Evolutionary conservation across 331 rosid genomes (phyloP).

Genomic region (Arachis monticola): DNA sequence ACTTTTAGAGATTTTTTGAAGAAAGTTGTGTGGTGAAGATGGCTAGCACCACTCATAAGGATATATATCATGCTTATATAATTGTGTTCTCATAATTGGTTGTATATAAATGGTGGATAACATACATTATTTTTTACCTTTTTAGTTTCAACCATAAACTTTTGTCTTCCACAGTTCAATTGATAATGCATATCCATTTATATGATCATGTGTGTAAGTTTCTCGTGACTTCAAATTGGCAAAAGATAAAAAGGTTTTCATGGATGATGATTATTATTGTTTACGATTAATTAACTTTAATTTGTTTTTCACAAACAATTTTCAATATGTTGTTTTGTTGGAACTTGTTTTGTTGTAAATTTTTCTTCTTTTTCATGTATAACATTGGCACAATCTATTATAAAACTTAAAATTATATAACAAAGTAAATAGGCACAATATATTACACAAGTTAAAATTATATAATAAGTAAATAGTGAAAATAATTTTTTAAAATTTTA

Average conservation of each 20-base stretch:
- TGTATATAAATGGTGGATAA: not conserved
- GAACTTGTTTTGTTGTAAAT: too few species aligned
- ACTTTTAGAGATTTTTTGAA: too few species aligned
- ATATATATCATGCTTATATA: conserved; percentile 3
- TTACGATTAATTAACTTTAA: not conserved
- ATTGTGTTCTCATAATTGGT: not conserved
- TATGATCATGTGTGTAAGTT: not conserved
- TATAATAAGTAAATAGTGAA: too few species aligned
- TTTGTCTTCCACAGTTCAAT: conserved; percentile 23
- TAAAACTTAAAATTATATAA: too few species aligned
- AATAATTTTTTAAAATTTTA: too few species aligned
- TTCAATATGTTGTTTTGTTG: not conserved
- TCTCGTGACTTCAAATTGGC: conserved; percentile 37
- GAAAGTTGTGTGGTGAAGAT: too few species aligned
- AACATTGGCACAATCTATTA: too few species aligned
- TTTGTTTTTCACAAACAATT: not conserved
- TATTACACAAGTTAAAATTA: too few species aligned
- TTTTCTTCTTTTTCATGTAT: too few species aligned
- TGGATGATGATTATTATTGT: not conserved
- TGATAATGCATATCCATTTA: conserved; percentile 20
- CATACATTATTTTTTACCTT: not conserved
- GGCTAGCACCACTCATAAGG: too few species aligned
- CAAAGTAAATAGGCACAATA: too few species aligned
- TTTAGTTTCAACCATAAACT: conserved; percentile 16
- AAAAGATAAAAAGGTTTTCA: conserved; percentile 20